phyloP scores from a whole-genome alignment of 2,329 filamentous ascomycete genomes.

The Nothomitra cinnamomea region DNA sequence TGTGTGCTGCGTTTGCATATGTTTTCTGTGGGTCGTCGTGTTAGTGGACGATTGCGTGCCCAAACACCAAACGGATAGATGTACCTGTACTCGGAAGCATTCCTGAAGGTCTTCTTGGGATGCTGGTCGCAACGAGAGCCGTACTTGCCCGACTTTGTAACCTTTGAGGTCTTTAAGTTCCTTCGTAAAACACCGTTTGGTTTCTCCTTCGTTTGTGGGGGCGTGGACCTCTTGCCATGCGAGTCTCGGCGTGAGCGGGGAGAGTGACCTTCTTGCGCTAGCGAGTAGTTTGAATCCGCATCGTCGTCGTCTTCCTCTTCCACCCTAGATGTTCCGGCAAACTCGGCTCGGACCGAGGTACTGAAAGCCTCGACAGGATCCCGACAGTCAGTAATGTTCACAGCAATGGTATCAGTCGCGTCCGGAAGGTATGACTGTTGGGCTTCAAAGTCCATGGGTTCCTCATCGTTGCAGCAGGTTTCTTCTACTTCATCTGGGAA shows the following conservation, averaged over 20 bases:
- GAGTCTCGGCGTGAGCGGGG: not conserved
- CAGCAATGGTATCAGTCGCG: not conserved
- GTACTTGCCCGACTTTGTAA: not conserved
- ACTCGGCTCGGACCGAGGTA: not conserved
- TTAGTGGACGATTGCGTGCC: not conserved
- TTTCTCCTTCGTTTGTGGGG: not conserved
- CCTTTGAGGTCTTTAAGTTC: not conserved
- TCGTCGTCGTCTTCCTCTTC: not conserved
- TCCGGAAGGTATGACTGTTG: not conserved
- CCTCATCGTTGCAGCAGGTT: not conserved
- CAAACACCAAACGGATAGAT: not conserved
- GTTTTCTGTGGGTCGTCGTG: not conserved
- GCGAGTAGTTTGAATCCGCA: not conserved
- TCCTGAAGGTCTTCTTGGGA: constrained; percentile 5
- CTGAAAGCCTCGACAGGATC: not conserved
- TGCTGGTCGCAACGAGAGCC: not conserved
- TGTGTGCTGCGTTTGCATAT: constrained; percentile 4
- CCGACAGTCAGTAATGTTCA: not conserved
- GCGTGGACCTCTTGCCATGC: not conserved
- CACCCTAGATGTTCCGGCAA: not conserved
- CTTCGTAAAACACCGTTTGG: not conserved
- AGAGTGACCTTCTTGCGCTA: not conserved
- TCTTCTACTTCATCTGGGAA: not conserved
- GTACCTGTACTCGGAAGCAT: constrained; percentile 4
- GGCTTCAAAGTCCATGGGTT: not conserved